Evolutionary conservation across 495 filamentous ascomycete genomes (phyloP), one percentile per base, ranked within the genome.

Genomic region (Penicillium arizonense): DNA sequence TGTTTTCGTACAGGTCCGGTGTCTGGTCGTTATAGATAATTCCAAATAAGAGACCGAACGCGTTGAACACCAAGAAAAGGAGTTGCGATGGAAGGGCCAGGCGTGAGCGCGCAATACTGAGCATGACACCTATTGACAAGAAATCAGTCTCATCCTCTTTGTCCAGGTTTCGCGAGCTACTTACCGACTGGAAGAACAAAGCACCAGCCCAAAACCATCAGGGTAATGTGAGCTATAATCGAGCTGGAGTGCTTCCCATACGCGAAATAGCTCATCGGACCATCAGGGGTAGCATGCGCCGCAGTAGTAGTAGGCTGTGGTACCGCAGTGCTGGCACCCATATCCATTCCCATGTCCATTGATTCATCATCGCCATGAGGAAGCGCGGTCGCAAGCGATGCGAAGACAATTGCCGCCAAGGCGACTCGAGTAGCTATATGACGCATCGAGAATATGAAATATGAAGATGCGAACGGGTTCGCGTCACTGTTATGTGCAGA

Each of bases 1-100:
- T 96, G 63, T 89, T 87, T 44, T 84, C 81, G 64, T 97, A 97
- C 1, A 98, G 72, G 65, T 96, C 90, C 2, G 91, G 91, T 0
- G 91, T 96, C 42, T 81, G 84, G 57, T 77, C 77, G 65, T 92
- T 89, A 73, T 96, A 96, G 16, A 94, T 75, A 47, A 86, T 80
- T 2, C 84, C 87, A 35, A 91, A 61, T 21, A 95, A 63, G 47
- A 95, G 57, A 34, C 87, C 91, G 13, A 87, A 58, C 4, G 75
- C 85, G 68, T 96, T 93, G 24, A 84, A 63, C 9, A 82, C 67
- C 34, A 93, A 72, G 71, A 98, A 97, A 3, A 82, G 47, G 54
- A 92, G 80, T 65, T 97, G 92, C 21, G 80, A 72, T n/a, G 77
- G 76, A 1, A 94, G 74, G 2, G 85, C 84, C 55, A 87, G 82